These are phyloP conservation scores for Piromyces sp. DNA, from an alignment of 192 early-diverging fungal genomes.

Conservation along the genomic window DNA sequence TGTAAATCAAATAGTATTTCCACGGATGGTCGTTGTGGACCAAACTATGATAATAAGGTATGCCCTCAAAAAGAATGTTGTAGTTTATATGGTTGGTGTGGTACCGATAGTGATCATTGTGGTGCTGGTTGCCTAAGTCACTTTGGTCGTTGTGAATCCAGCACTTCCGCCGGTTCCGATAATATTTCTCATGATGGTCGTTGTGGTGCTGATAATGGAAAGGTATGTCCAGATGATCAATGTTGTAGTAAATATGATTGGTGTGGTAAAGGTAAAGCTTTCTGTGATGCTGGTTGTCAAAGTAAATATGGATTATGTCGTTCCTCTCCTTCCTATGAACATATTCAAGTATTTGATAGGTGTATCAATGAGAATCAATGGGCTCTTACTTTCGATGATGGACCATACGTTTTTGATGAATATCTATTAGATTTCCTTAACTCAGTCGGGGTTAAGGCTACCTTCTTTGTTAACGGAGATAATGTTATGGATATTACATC, in stretches of 20 bases:
- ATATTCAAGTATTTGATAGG: neutral
- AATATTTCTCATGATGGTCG: neutral
- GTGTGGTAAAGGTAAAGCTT: neutral
- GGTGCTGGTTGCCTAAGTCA: neutral
- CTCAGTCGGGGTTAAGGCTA: conserved; percentile 17
- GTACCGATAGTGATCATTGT: neutral
- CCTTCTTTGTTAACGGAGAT: conserved; percentile 53
- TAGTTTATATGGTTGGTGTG: neutral
- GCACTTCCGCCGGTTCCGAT: neutral
- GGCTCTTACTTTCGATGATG: conserved; percentile 51
- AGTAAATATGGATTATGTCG: conserved; percentile 1
- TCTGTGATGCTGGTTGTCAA: conserved; percentile 4
- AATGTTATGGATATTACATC: conserved; percentile 16
- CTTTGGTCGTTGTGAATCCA: neutral
- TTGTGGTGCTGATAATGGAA: neutral
- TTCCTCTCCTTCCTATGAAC: neutral
- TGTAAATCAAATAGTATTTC: neutral
- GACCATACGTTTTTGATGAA: conserved; percentile 11
- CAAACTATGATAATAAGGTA: neutral
- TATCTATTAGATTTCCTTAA: conserved; percentile 11
- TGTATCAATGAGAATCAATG: conserved; percentile 21
- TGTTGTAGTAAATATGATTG: neutral
- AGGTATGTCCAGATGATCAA: neutral
- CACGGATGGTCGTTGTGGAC: neutral
- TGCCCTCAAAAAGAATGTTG: neutral